Evolutionary conservation across 1,284 basidiomycete genomes (phyloP).

Genomic region (Cutaneotrichosporon cutaneum): DNA sequence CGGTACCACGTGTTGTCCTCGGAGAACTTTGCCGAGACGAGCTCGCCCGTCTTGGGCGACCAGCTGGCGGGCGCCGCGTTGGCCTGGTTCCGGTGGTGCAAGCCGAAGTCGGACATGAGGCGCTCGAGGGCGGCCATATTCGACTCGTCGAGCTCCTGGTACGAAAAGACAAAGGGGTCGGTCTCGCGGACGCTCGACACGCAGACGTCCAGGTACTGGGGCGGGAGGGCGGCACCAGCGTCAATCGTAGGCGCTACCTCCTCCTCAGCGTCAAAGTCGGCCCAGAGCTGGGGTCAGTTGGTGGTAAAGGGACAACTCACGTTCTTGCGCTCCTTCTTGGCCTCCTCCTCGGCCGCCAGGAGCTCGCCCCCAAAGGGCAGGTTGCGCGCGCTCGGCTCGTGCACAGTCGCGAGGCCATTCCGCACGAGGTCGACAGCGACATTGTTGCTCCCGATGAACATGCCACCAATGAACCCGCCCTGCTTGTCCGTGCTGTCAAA

Average conservation of each 20-base stretch:
- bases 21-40: slow-evolving; percentile 70
- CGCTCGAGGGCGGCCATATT: slow-evolving; percentile 86
- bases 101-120: slow-evolving; percentile 88
- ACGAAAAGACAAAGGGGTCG: slow-evolving; percentile 78
- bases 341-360: slow-evolving; percentile 78
- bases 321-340: slow-evolving; percentile 72
- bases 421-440: slow-evolving; percentile 77
- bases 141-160: slow-evolving; percentile 80
- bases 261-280: slow-evolving; percentile 69
- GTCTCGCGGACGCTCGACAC: slow-evolving; percentile 82
- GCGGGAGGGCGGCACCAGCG: slow-evolving; percentile 62
- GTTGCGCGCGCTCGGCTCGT: slow-evolving; percentile 80
- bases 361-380: slow-evolving; percentile 76
- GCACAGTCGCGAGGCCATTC: slow-evolving; percentile 74
- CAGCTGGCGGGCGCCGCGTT: slow-evolving; percentile 63
- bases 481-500: slow-evolving; percentile 88
- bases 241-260: slow-evolving; percentile 52
- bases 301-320: slow-evolving; percentile 55
- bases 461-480: slow-evolving; percentile 89
- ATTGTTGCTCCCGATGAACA: slow-evolving; percentile 78
- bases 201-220: slow-evolving; percentile 87
- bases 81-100: slow-evolving; percentile 70
- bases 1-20: slow-evolving; percentile 89
- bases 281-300: slow-evolving; percentile 66
- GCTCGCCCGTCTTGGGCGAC: slow-evolving; percentile 75